Percentiles rank a stretch among this genome's conserved stretches.
phyloP scores from a whole-genome alignment of 2,329 filamentous ascomycete species.

The Fusarium papillatum region DNA sequence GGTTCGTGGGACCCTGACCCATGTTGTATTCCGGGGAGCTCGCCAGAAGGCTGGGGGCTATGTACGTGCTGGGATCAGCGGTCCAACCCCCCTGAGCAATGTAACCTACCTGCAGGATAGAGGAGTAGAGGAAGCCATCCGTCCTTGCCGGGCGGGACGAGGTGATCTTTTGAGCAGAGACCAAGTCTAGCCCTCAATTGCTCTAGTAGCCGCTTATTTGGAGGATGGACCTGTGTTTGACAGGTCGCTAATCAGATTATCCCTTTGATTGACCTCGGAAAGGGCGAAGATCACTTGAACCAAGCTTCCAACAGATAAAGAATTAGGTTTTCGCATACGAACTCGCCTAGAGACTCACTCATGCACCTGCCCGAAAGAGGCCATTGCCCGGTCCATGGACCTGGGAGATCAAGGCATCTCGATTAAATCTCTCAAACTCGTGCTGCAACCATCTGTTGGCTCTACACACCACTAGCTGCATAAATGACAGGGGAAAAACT shows the following conservation, averaged over 20 bases:
- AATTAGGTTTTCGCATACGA: neutral
- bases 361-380: neutral
- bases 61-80: neutral
- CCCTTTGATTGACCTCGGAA: neutral
- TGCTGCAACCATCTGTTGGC: neutral
- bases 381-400: neutral
- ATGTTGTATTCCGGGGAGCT: neutral
- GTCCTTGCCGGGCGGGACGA: neutral
- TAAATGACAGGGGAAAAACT: neutral
- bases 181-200: conserved; percentile 1
- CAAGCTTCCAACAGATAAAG: neutral
- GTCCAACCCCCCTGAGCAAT: neutral
- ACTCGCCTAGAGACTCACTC: neutral
- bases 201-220: neutral
- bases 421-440: neutral
- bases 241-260: neutral
- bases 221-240: neutral
- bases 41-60: neutral
- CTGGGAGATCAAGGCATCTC: neutral
- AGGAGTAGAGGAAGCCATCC: neutral
- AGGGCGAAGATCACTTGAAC: neutral
- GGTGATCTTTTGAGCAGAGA: neutral
- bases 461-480: conserved; percentile 1
- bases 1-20: neutral
- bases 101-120: neutral